Evolutionary conservation across 225 moss, liverwort and hornwort species (phyloP), one percentile per base, ranked within the genome.

Genomic region (Polytrichum formosum): DNA sequence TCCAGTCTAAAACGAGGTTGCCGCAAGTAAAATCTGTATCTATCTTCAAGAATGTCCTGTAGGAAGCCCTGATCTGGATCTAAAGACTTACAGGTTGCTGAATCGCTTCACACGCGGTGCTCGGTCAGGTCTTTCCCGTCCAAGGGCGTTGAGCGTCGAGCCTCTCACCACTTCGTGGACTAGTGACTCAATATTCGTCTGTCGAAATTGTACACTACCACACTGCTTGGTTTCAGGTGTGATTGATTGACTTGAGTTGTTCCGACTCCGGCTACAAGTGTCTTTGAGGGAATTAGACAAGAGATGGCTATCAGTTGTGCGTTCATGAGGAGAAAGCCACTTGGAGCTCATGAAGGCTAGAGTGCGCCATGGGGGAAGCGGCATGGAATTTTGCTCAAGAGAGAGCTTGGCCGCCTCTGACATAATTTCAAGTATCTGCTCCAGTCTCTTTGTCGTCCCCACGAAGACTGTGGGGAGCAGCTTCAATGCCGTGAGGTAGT

Each of bases 321-420:
- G 90, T 37, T 81, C 84, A 13, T 75, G 76, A 59, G 77, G 70
- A 53, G 91, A 84, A 54, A 93, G 73, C 93, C 93, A 93, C 67
- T 91, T 91, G 7, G 88, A 79, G 29, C 55, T 84, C 81, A 91
- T 90, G 84, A 86, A 93, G 54, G 84, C 81, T 19, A 91, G 81
- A 4, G 90, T 93, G 26, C 93, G 84, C 93, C 93, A 93, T 0
- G 93, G 93, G 16, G 93, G 93, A 67, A 93, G 84, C 61, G 85
- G 78, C 91, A 93, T 90, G 64, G 68, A 71, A 31, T 86, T 91
- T 66, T 93, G 87, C 76, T 85, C 82, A 53, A 87, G 69, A 1
- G 91, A 91, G 16, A 66, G 63, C 60, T 90, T 91, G 13, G 87
- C 88, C 18, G 91, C 88, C 28, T 90, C 90, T 7, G 90, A 90